Conservation (phyloP, 2,329 filamentous ascomycete genomes). For the Fusarium tricinctum region DNA sequence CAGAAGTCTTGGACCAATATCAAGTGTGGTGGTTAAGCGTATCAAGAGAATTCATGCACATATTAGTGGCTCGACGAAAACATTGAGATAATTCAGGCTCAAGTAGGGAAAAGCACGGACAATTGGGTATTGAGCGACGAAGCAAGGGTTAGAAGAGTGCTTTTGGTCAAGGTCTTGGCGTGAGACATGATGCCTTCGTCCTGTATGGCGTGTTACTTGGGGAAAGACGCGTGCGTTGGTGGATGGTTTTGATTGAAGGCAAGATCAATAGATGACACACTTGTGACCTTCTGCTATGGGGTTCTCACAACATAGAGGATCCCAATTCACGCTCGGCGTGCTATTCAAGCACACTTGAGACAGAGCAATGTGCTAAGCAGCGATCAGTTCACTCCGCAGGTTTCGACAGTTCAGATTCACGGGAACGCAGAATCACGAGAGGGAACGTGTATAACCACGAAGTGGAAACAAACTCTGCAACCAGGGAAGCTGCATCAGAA, state of each 20-base stretch:
- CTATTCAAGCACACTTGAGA: not conserved
- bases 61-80: constrained; percentile 4
- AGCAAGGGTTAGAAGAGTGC: not conserved
- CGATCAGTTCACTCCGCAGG: not conserved
- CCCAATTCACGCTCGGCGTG: not conserved
- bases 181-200: not conserved
- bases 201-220: not conserved
- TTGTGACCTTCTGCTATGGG: not conserved
- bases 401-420: not conserved
- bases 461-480: not conserved
- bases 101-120: constrained; percentile 2
- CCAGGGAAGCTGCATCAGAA: not conserved
- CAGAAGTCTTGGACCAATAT: not conserved
- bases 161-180: not conserved
- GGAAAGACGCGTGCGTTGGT: constrained; percentile 8
- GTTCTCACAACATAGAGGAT: not conserved
- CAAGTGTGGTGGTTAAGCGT: not conserved
- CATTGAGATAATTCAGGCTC: not conserved
- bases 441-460: not conserved
- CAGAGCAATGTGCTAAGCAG: constrained; percentile 1
- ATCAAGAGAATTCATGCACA: not conserved
- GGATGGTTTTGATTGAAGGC: not conserved
- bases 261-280: constrained; percentile 8
- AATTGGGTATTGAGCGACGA: not conserved
- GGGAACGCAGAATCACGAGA: not conserved